A percentile compares a stretch with the other conserved stretches of the same genome.
phyloP scores from a whole-genome alignment of 495 filamentous ascomycete genomes.

The Cercophora sp. region DNA sequence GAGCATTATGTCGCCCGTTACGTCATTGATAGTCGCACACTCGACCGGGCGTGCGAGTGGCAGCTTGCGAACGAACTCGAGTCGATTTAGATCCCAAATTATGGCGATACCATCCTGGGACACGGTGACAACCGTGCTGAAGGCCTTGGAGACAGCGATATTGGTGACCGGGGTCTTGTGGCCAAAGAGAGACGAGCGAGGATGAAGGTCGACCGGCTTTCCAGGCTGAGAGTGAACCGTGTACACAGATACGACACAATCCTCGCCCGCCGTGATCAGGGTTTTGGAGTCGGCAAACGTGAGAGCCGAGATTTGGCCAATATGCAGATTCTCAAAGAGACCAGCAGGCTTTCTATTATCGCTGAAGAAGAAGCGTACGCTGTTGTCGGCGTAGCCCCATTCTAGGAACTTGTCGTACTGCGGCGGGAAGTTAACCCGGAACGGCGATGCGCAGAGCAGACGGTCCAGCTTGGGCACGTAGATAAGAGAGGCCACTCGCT shows the following conservation, averaged over 20 bases:
- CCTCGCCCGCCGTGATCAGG: constrained; percentile 82
- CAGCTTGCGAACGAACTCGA: constrained; percentile 77
- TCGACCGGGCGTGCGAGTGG: constrained; percentile 48
- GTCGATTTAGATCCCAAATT: constrained; percentile 90
- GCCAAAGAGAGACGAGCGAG: constrained; percentile 79
- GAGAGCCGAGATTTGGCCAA: constrained; percentile 76
- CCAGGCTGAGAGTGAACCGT: constrained; percentile 50
- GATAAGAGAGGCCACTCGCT: constrained; percentile 72
- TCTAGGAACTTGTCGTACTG: constrained; percentile 86
- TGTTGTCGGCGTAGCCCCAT: constrained; percentile 93
- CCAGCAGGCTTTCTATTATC: constrained; percentile 73
- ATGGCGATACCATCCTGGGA: constrained; percentile 76
- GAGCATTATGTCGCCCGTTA: constrained; percentile 81
- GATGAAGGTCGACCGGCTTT: constrained; percentile 74
- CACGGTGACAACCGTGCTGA: constrained; percentile 78
- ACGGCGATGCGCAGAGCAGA: constrained; percentile 75
- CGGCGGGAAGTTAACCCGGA: constrained; percentile 82
- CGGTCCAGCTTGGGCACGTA: constrained; percentile 78
- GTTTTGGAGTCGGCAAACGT: constrained; percentile 85
- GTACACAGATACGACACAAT: constrained; percentile 87
- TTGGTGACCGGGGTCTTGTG: constrained; percentile 76
- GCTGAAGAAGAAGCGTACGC: constrained; percentile 80
- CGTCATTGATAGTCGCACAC: constrained; percentile 83
- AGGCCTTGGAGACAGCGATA: constrained; percentile 80
- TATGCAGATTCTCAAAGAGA: constrained; percentile 88